Evolutionary conservation across 2,329 filamentous ascomycete species (phyloP), one percentile per base, ranked within the genome.

Genomic region (Aspergillus cejpii): DNA sequence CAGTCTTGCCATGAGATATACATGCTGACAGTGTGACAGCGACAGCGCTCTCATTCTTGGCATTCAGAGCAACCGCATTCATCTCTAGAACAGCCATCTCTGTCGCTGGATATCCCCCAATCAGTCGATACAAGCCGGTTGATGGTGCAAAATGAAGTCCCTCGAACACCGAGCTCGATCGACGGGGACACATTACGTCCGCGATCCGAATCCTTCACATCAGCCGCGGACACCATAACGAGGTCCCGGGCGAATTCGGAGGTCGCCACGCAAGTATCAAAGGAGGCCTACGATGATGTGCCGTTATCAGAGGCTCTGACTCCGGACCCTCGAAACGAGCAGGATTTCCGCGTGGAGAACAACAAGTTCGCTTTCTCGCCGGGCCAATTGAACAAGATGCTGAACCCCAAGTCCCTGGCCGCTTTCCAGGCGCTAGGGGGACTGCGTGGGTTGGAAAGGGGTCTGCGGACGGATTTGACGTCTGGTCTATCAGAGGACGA

Each of bases 361-460:
- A 94, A 92, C 62, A 84, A 84, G 0, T 95, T 95, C 59, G 89
- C 87, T 12, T 95, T 88, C 62, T 80, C 82, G 1, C 66, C 66
- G 0, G 89, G 90, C 11, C 83, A 94, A 60, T 74, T 96, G 51
- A 84, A 82, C 57, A 95, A 94, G 66, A 78, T 95, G 70, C 80
- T 91, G 50, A 92, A 94, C 61, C 90, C 90, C 3, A 95, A 95
- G 71, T 94, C 81, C 49, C 69, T 94, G 46, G 74, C 83, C 10
- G 89, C 89, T 1, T 94, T 91, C 55, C 85, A 84, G 59, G 83
- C 83, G 11, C 64, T 96, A 4, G 89, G 90, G 39, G 90, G 90
- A 19, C 66, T 94, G 12, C 68, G 68, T 14, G 90, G 90, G 0
- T 66, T 96, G 39, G 88, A 91, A 65, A 85, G 81, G 59, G 90